phyloP scores from a whole-genome alignment of 148 eudicot species.

The Polygonum aviculare region DNA sequence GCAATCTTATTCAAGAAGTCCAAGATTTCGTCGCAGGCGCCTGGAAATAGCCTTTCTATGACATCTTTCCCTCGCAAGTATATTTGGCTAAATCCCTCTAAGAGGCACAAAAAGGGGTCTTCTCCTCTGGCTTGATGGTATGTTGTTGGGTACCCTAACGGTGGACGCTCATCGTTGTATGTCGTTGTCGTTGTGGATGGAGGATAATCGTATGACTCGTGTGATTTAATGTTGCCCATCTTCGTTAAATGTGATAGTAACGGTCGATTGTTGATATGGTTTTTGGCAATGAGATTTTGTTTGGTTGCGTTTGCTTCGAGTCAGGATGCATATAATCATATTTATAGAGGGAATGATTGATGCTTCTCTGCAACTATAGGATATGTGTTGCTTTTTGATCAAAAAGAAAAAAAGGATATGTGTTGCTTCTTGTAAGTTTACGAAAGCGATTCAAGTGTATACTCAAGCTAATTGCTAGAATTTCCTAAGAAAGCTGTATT shows the following conservation, averaged over 20 bases:
- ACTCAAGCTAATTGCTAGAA: not conserved
- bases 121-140: not conserved
- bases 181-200: not conserved
- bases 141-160: not conserved
- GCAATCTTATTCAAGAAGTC: not conserved
- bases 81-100: not conserved
- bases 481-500: not conserved
- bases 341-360: not conserved
- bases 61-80: conserved; percentile 3
- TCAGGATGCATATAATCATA: not conserved
- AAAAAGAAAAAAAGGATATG: too few relatives aligned
- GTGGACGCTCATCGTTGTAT: not conserved
- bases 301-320: not conserved
- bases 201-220: not conserved
- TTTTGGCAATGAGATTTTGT: not conserved
- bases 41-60: not conserved
- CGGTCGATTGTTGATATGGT: not conserved
- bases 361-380: not conserved
- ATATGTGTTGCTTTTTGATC: not conserved
- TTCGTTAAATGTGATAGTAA: not conserved
- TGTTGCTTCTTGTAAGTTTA: not conserved
- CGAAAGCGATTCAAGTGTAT: not conserved
- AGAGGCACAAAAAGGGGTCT: not conserved
- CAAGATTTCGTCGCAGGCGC: not conserved
- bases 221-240: conserved; percentile 4